Base-by-base conservation (phyloP, 2,329 filamentous ascomycete species). In the Pochonia chlamydosporia region DNA sequence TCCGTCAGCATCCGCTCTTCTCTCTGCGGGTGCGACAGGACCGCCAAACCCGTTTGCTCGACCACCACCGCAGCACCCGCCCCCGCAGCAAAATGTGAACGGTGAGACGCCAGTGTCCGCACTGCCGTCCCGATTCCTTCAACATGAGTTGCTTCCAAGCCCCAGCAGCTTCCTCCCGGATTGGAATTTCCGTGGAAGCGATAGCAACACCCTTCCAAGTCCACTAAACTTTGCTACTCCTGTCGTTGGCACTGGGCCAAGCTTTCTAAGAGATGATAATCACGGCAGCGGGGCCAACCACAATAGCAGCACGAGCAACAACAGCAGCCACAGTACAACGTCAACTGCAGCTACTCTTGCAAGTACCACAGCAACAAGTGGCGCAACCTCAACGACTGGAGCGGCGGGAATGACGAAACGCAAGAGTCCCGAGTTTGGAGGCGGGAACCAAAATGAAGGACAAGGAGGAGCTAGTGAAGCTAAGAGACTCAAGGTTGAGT, bases 1-100 rank as follows among this genome's bases (percentile, higher is more conserved):
- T 1, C 92, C 93, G 0, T 95, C 89, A 25, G 87, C 89, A 3
- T 87, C 87, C 20, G 82, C 89, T 3, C 74, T 97, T 6, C 74
- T 96, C 47, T 96, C 90, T 41, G 93, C 93, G 1, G 93, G 93
- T 35, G 92, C 93, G 8, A 86, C 85, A 31, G 93, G 93, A 0
- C 93, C 93, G 13, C 90, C 90, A 2, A 99, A 99, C 63, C 93
- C 93, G 0, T 99, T 97, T 64, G 93, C 93, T 7, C 79, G 92
- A 36, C 93, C 92, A 1, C 79, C 84, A 23, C 89, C 87, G 4
- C n/a, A n/a, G n/a, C n/a, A n/a, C n/a, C 93, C 92, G 1, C 79
- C 84, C 23, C 89, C 87, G 4, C 88, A 90, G 24, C 75, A 81
- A 48, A 81, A 77, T 57, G 68, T 74, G 53, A 74, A 72, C 50